phyloP scores from a whole-genome alignment of 495 filamentous ascomycete genomes.

The Annulohypoxylon stygium region DNA sequence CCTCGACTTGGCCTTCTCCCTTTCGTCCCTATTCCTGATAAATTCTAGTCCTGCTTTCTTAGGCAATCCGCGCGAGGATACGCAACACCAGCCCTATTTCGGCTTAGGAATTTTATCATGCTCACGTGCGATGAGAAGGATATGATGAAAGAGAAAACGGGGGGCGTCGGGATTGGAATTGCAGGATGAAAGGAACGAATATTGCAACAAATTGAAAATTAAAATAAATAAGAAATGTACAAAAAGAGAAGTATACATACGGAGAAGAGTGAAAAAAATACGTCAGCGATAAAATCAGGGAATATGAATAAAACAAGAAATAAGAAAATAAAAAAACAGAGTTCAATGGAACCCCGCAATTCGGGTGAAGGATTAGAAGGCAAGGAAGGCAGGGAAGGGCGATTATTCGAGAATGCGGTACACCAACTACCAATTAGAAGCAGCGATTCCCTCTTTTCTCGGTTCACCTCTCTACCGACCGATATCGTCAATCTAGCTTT shows the following conservation, averaged over 20 bases:
- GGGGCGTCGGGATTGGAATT: slow-evolving; percentile 3
- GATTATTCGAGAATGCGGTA: slow-evolving; percentile 49
- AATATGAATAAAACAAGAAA: slow-evolving; percentile 8
- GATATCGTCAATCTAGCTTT: slow-evolving; percentile 48
- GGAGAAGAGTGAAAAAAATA: slow-evolving; percentile 11
- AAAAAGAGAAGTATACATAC: not conserved
- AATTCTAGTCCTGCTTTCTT: slow-evolving; percentile 23
- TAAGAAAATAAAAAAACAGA: slow-evolving; percentile 10
- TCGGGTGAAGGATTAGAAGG: slow-evolving; percentile 41
- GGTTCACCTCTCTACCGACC: slow-evolving; percentile 52
- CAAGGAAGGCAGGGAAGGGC: slow-evolving; percentile 9
- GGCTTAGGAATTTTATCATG: slow-evolving; percentile 22
- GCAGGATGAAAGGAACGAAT: slow-evolving; percentile 7
- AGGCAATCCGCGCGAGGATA: not conserved
- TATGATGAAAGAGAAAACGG: slow-evolving; percentile 7
- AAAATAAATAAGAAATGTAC: not conserved
- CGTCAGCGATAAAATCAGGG: slow-evolving; percentile 4
- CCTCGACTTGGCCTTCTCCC: slow-evolving; percentile 26
- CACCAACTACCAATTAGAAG: slow-evolving; percentile 41
- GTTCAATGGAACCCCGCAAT: slow-evolving; percentile 44
- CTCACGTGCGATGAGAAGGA: slow-evolving; percentile 18
- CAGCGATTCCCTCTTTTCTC: slow-evolving; percentile 35
- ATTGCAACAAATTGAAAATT: not conserved
- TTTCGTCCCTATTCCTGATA: slow-evolving; percentile 17
- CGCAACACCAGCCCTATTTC: slow-evolving; percentile 8